Percentiles rank a stretch among this genome's conserved stretches.
Conservation (phyloP, 1,284 basidiomycete species). For the Microbotryum violaceum region DNA sequence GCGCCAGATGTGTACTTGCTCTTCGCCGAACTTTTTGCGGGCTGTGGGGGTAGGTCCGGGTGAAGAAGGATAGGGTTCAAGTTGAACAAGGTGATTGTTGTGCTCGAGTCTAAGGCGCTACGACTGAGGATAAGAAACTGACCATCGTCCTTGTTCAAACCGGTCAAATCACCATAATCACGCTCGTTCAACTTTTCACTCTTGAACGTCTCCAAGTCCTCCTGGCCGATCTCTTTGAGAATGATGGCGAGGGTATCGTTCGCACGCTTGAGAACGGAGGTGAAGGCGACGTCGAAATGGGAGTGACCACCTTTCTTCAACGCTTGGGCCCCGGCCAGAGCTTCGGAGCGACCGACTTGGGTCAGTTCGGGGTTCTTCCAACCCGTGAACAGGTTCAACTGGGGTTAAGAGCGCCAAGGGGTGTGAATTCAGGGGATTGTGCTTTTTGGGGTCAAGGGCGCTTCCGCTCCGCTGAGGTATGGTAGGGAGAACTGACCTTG, state of each 20-base stretch:
- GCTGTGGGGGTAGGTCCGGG: constrained; percentile 23
- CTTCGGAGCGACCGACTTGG: constrained; percentile 33
- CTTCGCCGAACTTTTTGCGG: constrained; percentile 45
- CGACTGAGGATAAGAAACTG: background rate
- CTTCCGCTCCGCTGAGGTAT: too few relatives aligned
- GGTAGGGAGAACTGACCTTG: too few relatives aligned
- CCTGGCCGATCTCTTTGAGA: constrained; percentile 43
- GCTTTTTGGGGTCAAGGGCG: too few relatives aligned
- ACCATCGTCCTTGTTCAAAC: constrained; percentile 44
- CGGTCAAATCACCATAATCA: constrained; percentile 44
- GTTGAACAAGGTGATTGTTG: too few relatives aligned
- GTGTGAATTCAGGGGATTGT: too few relatives aligned
- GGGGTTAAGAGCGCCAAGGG: background rate
- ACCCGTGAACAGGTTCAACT: constrained; percentile 34
- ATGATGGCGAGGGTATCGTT: constrained; percentile 44
- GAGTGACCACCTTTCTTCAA: constrained; percentile 38
- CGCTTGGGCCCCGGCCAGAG: constrained; percentile 32
- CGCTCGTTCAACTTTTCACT: constrained; percentile 46
- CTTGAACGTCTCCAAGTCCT: constrained; percentile 39
- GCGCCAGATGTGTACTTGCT: constrained; percentile 44
- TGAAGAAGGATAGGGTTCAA: too few relatives aligned
- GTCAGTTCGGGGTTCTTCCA: constrained; percentile 31
- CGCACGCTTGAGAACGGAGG: constrained; percentile 44
- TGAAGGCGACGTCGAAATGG: constrained; percentile 42
- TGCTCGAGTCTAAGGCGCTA: background rate